These are phyloP conservation scores for Oxytropis ochrocephala DNA, from an alignment of 306 rosid genomes.

Conservation along the genomic window DNA sequence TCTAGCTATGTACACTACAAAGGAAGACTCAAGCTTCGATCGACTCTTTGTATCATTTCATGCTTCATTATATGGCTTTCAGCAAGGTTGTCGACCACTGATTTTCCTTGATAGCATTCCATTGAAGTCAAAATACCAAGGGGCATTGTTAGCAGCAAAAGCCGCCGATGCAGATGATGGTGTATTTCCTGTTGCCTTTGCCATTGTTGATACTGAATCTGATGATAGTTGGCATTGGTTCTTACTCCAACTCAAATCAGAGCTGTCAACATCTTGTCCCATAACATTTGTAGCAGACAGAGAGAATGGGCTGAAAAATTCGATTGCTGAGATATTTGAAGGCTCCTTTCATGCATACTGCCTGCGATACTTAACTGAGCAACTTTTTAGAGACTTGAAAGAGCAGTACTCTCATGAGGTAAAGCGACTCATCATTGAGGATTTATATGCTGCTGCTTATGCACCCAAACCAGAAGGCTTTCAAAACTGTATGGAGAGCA, in stretches of 20 bases:
- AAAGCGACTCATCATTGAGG: conserved; percentile 83
- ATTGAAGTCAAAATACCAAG: conserved; percentile 89
- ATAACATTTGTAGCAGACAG: conserved; percentile 89
- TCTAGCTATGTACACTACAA: conserved; percentile 74
- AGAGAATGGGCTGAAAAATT: conserved; percentile 71
- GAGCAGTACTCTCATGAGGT: conserved; percentile 96
- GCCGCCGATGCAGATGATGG: conserved; percentile 87
- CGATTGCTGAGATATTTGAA: conserved; percentile 60
- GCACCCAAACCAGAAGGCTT: conserved; percentile 64
- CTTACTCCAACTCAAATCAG: conserved; percentile 75
- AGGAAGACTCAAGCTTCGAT: conserved; percentile 90
- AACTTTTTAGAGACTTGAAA: conserved; percentile 81
- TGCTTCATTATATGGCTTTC: conserved; percentile 82
- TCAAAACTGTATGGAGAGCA: conserved; percentile 61
- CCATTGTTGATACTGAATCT: conserved; percentile 83
- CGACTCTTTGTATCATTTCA: conserved; percentile 90
- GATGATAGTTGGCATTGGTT: conserved; percentile 96
- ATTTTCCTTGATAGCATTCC: conserved; percentile 81
- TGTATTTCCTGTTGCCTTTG: conserved; percentile 88
- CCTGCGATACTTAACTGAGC: conserved; percentile 73
- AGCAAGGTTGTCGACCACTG: conserved; percentile 95
- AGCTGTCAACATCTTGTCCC: conserved; percentile 59
- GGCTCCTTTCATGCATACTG: conserved; percentile 86
- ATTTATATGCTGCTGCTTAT: conserved; percentile 79
- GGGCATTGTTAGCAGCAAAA: conserved; percentile 82